Percentiles rank a stretch among this genome's conserved stretches.
Evolutionary conservation across 2,329 filamentous ascomycete species (phyloP).

Genomic region (Phoma sp.): DNA sequence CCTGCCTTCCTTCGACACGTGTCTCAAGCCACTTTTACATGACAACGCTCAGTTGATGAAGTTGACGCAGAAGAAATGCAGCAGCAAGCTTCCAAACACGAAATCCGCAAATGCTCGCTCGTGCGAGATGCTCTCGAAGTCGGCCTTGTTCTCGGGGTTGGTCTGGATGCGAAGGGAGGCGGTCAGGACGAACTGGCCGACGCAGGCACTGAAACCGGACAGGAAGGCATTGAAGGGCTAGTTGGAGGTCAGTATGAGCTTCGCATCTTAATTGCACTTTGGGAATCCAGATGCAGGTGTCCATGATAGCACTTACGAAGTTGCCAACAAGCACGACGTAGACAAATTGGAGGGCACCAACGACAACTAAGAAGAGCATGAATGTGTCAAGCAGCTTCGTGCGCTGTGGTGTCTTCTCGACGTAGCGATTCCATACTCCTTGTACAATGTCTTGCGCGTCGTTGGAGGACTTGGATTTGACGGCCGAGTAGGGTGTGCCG

Average conservation of each 20-base stretch:
- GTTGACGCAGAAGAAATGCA: constrained; percentile 99
- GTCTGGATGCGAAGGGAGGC: constrained; percentile 92
- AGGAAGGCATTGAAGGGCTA: constrained; percentile 99
- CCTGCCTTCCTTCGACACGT: background rate
- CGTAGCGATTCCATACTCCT: constrained; percentile 79
- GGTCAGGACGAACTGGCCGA: constrained; percentile 97
- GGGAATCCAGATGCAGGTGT: no score
- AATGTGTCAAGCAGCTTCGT: constrained; percentile 92
- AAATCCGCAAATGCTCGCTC: constrained; percentile 96
- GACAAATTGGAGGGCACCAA: constrained; percentile 88
- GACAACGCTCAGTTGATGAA: constrained; percentile 85
- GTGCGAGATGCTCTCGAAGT: constrained; percentile 77
- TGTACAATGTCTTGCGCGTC: constrained; percentile 64
- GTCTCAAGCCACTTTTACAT: no score
- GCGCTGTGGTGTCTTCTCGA: constrained; percentile 81
- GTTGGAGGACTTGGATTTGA: constrained; percentile 35
- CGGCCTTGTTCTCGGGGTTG: constrained; percentile 77
- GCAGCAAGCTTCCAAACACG: constrained; percentile 88
- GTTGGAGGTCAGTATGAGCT: background rate
- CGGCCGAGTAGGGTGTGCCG: constrained; percentile 24
- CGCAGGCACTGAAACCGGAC: constrained; percentile 89
- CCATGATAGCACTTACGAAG: constrained; percentile 71
- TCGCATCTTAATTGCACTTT: background rate
- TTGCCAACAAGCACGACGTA: constrained; percentile 94
- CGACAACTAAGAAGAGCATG: constrained; percentile 82